Percentiles rank a stretch among this genome's conserved stretches.
These are phyloP conservation scores for Globisporangium nodosum DNA, from an alignment of 352 stramenopile genomes.

Conservation along the genomic window DNA sequence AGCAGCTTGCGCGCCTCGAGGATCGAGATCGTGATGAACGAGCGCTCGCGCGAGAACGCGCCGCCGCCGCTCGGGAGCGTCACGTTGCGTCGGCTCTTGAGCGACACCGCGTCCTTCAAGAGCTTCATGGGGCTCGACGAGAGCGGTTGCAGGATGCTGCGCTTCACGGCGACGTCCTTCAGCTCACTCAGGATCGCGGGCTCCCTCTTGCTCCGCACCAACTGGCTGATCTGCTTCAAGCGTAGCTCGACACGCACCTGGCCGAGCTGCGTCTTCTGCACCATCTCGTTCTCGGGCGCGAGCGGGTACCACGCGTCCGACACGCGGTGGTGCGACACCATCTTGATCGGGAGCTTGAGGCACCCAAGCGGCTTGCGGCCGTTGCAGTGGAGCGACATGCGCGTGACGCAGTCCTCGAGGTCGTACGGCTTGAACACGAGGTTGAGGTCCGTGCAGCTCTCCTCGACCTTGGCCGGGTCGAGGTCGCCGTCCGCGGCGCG, in stretches of 20 bases:
- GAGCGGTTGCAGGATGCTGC: not conserved
- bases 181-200: conserved; percentile 27
- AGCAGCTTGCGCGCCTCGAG: conserved; percentile 51
- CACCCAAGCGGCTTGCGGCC: conserved; percentile 48
- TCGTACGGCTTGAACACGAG: conserved; percentile 54
- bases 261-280: conserved; percentile 53
- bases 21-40: conserved; percentile 56
- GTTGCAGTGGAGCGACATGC: conserved; percentile 38
- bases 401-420: conserved; percentile 59
- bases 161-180: conserved; percentile 16
- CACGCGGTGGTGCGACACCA: conserved; percentile 47
- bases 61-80: conserved; percentile 6
- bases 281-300: conserved; percentile 57
- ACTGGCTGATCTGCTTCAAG: conserved; percentile 22
- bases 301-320: conserved; percentile 64
- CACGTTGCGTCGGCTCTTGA: conserved; percentile 4
- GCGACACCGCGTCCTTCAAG: conserved; percentile 10
- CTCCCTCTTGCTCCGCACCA: conserved; percentile 33
- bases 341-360: conserved; percentile 62
- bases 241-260: conserved; percentile 53
- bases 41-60: conserved; percentile 27
- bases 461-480: conserved; percentile 44
- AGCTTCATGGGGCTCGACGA: conserved; percentile 7
- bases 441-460: conserved; percentile 60
- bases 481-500: conserved; percentile 51